phyloP scores from a whole-genome alignment of 164 flowering plant genomes.

The Stephania japonica region DNA sequence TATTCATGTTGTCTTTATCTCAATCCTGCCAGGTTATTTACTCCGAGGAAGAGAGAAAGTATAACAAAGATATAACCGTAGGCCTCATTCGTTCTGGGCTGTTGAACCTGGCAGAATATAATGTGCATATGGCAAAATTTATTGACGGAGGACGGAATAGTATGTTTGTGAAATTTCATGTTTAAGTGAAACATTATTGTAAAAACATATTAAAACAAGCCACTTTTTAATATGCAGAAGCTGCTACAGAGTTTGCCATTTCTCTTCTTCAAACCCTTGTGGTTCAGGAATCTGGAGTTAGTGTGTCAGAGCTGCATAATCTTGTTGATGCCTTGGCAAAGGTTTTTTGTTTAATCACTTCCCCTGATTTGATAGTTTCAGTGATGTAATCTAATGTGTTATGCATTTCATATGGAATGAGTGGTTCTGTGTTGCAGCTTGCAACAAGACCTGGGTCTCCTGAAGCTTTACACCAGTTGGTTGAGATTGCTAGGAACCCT shows the following conservation, averaged over 20 bases:
- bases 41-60: constrained; percentile 85
- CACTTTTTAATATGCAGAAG: constrained; percentile 47
- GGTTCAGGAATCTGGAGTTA: constrained; percentile 54
- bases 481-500: constrained; percentile 79
- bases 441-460: constrained; percentile 86
- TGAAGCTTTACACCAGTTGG: constrained; percentile 74
- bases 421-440: constrained; percentile 38
- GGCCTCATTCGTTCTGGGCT: constrained; percentile 80
- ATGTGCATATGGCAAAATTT: constrained; percentile 88
- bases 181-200: not conserved
- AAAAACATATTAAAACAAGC: constrained; percentile 9
- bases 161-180: constrained; percentile 28
- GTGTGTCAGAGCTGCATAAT: constrained; percentile 74
- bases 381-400: not conserved
- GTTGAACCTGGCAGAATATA: constrained; percentile 86
- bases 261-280: constrained; percentile 74
- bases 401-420: not conserved
- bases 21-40: constrained; percentile 58
- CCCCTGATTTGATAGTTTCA: not conserved
- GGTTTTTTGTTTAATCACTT: constrained; percentile 30
- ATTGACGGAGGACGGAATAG: constrained; percentile 96
- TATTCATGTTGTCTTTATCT: not conserved
- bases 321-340: constrained; percentile 91
- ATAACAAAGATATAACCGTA: constrained; percentile 75
- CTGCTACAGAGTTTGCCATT: constrained; percentile 83